Base-by-base conservation (phyloP, 345 rosid genomes). In the Eucalyptus rudis region DNA sequence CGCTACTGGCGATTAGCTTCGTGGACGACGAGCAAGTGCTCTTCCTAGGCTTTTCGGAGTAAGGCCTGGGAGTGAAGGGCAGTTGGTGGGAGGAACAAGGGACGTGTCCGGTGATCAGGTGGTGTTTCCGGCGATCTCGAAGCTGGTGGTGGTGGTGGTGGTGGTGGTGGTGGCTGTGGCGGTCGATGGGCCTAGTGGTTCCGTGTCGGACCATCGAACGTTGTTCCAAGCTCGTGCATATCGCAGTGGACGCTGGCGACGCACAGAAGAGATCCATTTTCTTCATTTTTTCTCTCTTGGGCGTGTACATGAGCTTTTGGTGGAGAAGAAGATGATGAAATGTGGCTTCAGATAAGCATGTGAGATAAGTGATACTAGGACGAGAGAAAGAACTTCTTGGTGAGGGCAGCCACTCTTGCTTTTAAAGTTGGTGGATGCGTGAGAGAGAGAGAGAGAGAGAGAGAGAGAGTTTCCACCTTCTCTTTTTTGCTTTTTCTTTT, bases 201-300 rank as follows among this genome's bases (percentile, higher is more conserved):
- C 91, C 92, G 47, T 49, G 94, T 84, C 94, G 95, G 64, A 92
- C 93, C 87, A 92, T 86, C 87, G 97, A 92, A 22, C 91, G 92
- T 50, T 86, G 94, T 87, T 94, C 93, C 31, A 92, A 87, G 90
- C 92, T 92, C 9, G 95, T 66, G 89, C 97, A 92, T 87, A 96
- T 92, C 87, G 98, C 98, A 16, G 99, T 96, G 87, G 99, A 96
- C 49, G 98, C 93, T 31, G 97, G 96, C 87, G 98, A 96, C 83
- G 96, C 91, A 90, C 99, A 96, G 92, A 97, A 93, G 81, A 97
- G 24, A 92, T 96, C 97, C 92, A 94, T 91, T 86, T 91, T 80
- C 90, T 95, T 96, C 99, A 96, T 95, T 54, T 87, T 92, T 47
- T 27, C 19, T 87, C 16, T 22, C 15, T 14, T 13, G 52, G 8